phyloP scores from a whole-genome alignment of 129 eudicot species.

The Tanacetum coccineum region DNA sequence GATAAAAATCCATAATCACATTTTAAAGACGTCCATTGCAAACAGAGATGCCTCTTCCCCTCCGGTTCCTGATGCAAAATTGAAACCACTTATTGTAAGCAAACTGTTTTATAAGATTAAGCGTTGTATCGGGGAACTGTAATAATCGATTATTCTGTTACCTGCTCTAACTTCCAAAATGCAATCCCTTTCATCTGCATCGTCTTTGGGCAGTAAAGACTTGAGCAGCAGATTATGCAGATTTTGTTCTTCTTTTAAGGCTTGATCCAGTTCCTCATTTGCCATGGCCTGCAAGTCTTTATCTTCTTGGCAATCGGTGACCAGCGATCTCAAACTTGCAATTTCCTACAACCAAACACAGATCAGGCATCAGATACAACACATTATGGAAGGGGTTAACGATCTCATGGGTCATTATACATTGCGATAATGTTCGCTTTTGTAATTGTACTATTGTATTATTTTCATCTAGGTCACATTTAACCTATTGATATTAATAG shows the following conservation, averaged over 20 bases:
- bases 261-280: slow-evolving; percentile 66
- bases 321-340: slow-evolving; percentile 49
- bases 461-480: too few species aligned
- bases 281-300: slow-evolving; percentile 81
- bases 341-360: slow-evolving; percentile 52
- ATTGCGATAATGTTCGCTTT: too few species aligned
- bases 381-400: neutral
- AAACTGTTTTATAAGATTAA: neutral
- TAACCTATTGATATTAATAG: too few species aligned
- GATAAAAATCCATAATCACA: slow-evolving; percentile 38
- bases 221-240: slow-evolving; percentile 59
- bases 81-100: neutral
- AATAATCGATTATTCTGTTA: slow-evolving; percentile 16
- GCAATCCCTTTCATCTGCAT: slow-evolving; percentile 96
- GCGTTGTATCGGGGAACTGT: neutral
- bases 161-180: slow-evolving; percentile 99
- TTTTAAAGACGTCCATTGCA: slow-evolving; percentile 93
- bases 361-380: slow-evolving; percentile 10
- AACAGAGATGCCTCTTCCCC: slow-evolving; percentile 98
- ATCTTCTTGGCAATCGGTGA: slow-evolving; percentile 67
- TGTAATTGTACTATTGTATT: too few species aligned
- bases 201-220: slow-evolving; percentile 86
- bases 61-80: slow-evolving; percentile 71
- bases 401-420: too few species aligned
- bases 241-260: slow-evolving; percentile 56